Base-by-base conservation (phyloP, 129 eudicot species). In the Flaveria linearis region DNA sequence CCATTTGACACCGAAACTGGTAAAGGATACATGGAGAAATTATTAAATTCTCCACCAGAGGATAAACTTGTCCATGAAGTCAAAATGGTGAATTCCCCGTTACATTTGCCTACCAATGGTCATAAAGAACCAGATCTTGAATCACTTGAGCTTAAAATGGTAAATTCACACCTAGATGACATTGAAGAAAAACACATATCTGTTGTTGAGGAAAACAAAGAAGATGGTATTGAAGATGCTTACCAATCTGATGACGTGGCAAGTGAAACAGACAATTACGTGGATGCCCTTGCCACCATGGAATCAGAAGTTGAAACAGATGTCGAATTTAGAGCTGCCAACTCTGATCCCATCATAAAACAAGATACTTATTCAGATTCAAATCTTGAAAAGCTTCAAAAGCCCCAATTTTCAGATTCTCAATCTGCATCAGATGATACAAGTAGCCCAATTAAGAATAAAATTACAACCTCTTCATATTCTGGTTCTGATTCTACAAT, bases 281-380 rank as follows among this genome's bases (percentile, higher is more conserved):
- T 88, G 85, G 98, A 93, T 78, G 98, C 98, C 51, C 89, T 89
- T 78, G 88, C 95, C 68, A 86, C 89, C 7, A 88, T 90, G 83
- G 98, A 86, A 12, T 80, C 91, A 60, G 98, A 90, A 80, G 75
- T 86, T 26, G 98, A 88, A 65, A 86, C 87, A 20, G 97, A 90
- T 56, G 74, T 85, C 4, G 96, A 90, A 68, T 9, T 80, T 39
- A 86, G 82, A 70, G 61, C 60, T 72, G 71, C 30, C 14, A 84
- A 76, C 77, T 68, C 79, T 20, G 82, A 81, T 81, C 76, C 25
- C 18, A 73, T 66, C 73, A 20, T 52, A 75, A 81, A 77, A 45
- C 78, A 82, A 57, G 75, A 49, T 56, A 33, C 60, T 9, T 57
- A 62, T 82, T 74, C 81, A 49, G 84, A 86, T 81, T 80, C 82